phyloP scores from a whole-genome alignment of 164 flowering plant genomes.

The Malania oleifera region DNA sequence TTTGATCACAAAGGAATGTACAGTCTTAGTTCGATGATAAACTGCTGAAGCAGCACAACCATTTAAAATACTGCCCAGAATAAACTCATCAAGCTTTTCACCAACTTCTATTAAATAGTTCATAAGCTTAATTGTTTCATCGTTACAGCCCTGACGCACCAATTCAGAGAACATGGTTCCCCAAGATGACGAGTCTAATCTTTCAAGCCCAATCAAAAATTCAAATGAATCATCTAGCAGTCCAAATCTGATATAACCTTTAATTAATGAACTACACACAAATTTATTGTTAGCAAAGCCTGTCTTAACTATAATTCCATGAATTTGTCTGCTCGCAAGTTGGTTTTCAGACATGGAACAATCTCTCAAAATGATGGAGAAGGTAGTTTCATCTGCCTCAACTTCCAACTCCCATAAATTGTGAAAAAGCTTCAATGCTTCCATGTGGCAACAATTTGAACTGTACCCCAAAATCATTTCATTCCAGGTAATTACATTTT shows the following conservation, averaged over 20 bases:
- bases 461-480: slow-evolving; percentile 44
- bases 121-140: slow-evolving; percentile 32
- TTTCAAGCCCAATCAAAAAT: slow-evolving; percentile 23
- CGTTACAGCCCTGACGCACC: slow-evolving; percentile 23
- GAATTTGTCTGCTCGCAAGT: slow-evolving; percentile 30
- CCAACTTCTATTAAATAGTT: slow-evolving; percentile 28
- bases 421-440: slow-evolving; percentile 30
- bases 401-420: slow-evolving; percentile 24
- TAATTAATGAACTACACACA: slow-evolving; percentile 38
- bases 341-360: slow-evolving; percentile 25
- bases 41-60: slow-evolving; percentile 33
- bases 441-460: slow-evolving; percentile 16
- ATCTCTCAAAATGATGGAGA: slow-evolving; percentile 29
- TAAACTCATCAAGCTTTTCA: slow-evolving; percentile 45
- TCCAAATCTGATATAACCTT: slow-evolving; percentile 29
- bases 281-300: slow-evolving; percentile 29
- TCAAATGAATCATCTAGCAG: slow-evolving; percentile 22
- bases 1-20: slow-evolving; percentile 40
- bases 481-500: slow-evolving; percentile 31
- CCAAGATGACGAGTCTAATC: slow-evolving; percentile 38
- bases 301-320: slow-evolving; percentile 31
- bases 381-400: slow-evolving; percentile 30
- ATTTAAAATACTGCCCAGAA: slow-evolving; percentile 41
- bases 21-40: slow-evolving; percentile 29
- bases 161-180: slow-evolving; percentile 45